Conservation (phyloP, 768 basidiomycete genomes). For the Mycena haematopus region DNA sequence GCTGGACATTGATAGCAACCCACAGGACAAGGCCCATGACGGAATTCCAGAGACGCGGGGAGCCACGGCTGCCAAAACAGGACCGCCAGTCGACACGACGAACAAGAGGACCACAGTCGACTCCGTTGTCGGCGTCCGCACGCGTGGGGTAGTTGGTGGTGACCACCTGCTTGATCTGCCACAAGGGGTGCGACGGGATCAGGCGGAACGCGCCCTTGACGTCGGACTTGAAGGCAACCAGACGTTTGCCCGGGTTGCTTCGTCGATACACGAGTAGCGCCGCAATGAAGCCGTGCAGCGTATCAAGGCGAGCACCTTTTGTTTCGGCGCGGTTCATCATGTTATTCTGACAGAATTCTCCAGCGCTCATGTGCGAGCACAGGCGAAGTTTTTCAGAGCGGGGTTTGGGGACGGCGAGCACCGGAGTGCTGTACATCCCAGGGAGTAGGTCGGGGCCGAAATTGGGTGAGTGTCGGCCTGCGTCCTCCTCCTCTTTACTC, state of each 20-base stretch:
- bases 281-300: neutral
- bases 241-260: neutral
- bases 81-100: neutral
- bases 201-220: neutral
- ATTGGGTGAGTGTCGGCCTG: neutral
- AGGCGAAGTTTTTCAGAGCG: too few relatives aligned
- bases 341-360: neutral
- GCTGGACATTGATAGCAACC: conserved; percentile 30
- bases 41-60: conserved; percentile 17
- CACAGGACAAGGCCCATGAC: conserved; percentile 26
- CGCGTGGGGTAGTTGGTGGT: conserved; percentile 5
- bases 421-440: neutral
- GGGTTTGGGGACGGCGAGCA: neutral
- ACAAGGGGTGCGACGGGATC: neutral
- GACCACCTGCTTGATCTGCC: conserved; percentile 8
- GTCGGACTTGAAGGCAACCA: neutral
- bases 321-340: neutral
- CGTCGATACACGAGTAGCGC: neutral
- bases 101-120: neutral
- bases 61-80: neutral
- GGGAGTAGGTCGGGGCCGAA: neutral
- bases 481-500: too few relatives aligned
- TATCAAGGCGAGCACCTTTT: neutral
- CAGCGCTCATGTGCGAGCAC: too few relatives aligned
- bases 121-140: neutral